Base-by-base conservation (phyloP, 1,284 basidiomycete species). In the Boletus sp. region DNA sequence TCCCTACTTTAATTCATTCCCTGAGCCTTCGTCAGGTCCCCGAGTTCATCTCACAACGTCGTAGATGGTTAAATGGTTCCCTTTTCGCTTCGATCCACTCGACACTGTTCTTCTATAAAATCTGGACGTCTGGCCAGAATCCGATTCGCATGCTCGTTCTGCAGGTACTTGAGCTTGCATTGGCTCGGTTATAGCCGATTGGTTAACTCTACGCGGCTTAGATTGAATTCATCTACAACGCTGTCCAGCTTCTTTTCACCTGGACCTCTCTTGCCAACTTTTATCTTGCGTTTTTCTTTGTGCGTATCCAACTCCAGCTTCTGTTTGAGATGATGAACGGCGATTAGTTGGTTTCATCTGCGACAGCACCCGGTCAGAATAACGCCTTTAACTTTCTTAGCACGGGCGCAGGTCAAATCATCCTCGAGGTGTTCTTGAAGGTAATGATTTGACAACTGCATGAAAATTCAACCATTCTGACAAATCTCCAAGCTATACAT, bases 111-210 rank as follows among this genome's bases (percentile, higher is more conserved):
- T 94, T 89, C 79, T 93, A 83, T 78, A 84, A 86, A 58, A 92
- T 97, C 65, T 95, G 93, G 91, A 88, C 91, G 1, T 94, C 91
- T n/a, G 94, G 94, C 4, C 94, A 97, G 73, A 84, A 85, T 68
- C 87, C 94, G 75, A 87, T 95, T 79, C 83, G 94, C 63, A 95
- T 91, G 80, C 82, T 94, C 62, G 68, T 88, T 57, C 81, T 96
- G n/a, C 89, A 87, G 77, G 82, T 89, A 61, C 54, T 30, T 40
- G 28, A 57, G 3, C 64, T 48, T 35, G 4, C 50, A 33, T 1
- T 51, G 35, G 46, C 37, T 16, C 23, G 38, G 31, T 62, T 60
- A 40, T 6, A 33, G 62, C 50, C 30, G 37, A 58, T n/a, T 40
- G 50, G 44, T 56, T 6, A 44, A 54, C 57, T 44, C 48, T 23